phyloP scores from a whole-genome alignment of 2,329 filamentous ascomycete genomes.

The Penicillium sp. region DNA sequence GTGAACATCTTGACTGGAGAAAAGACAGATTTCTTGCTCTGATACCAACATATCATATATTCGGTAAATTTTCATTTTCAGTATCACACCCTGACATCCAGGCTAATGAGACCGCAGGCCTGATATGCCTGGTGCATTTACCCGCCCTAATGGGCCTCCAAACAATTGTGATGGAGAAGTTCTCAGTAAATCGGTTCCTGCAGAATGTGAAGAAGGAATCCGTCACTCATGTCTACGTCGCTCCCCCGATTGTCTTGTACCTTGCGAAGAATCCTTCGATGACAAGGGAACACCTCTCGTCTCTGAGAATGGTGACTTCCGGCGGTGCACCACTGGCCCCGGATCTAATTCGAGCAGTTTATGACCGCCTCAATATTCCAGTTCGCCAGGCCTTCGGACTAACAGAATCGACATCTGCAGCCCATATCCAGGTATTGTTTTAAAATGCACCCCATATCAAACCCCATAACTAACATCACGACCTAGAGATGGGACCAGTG shows the following conservation, averaged over 20 bases:
- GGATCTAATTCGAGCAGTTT: constrained; percentile 16
- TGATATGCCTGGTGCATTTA: constrained; percentile 19
- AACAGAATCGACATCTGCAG: constrained; percentile 17
- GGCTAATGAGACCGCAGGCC: constrained; percentile 4
- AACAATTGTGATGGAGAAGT: constrained; percentile 17
- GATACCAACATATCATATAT: constrained; percentile 25
- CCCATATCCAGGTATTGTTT: constrained; percentile 13
- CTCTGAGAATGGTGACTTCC: constrained; percentile 24
- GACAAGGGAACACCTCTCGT: constrained; percentile 11
- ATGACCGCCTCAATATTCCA: constrained; percentile 11
- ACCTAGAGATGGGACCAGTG: constrained; percentile 18
- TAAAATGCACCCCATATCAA: background rate
- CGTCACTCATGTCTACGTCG: constrained; percentile 18
- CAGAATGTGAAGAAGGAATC: constrained; percentile 7
- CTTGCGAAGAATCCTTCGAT: constrained; percentile 17
- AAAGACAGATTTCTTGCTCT: constrained; percentile 14
- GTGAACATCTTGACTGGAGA: constrained; percentile 7
- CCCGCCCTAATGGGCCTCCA: constrained; percentile 14
- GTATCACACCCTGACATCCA: background rate
- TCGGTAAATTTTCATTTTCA: constrained; percentile 10
- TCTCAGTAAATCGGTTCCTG: constrained; percentile 16
- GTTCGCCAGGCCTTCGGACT: constrained; percentile 23
- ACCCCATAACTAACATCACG: background rate
- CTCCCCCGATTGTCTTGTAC: constrained; percentile 20
- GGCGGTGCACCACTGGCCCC: constrained; percentile 18